These are phyloP conservation scores for Coemansia sp. DNA, from an alignment of 192 early-diverging fungal species.

Conservation along the genomic window DNA sequence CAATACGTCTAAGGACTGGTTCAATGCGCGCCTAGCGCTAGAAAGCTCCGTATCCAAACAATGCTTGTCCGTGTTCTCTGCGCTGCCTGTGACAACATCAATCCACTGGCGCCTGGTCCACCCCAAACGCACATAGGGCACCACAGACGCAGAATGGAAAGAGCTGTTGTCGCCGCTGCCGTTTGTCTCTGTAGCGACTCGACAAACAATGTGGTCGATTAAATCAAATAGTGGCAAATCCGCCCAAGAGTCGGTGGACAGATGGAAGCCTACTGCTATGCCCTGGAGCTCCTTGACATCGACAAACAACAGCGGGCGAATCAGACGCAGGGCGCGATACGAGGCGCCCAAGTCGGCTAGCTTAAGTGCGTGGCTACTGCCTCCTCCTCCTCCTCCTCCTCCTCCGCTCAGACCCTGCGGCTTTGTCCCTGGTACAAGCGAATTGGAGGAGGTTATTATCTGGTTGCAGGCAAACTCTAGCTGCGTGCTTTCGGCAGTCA, in stretches of 20 bases:
- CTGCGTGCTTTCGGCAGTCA: constrained; percentile 23
- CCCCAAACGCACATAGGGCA: constrained; percentile 12
- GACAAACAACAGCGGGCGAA: constrained; percentile 37
- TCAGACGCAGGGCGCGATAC: constrained; percentile 11
- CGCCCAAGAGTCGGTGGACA: background rate
- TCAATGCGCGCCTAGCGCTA: background rate
- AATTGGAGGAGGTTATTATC: background rate
- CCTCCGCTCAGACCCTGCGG: background rate
- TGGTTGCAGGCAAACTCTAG: constrained; percentile 44
- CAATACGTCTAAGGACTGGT: background rate
- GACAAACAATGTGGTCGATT: constrained; percentile 15
- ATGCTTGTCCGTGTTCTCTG: background rate
- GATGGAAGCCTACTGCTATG: background rate
- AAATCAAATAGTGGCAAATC: constrained; percentile 4
- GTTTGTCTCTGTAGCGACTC: constrained; percentile 14
- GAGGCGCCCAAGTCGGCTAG: constrained; percentile 9
- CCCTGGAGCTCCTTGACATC: constrained; percentile 1
- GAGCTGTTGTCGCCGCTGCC: background rate
- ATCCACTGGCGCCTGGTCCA: constrained; percentile 15
- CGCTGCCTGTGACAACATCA: background rate
- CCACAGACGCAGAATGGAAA: background rate
- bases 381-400: background rate
- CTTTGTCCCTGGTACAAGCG: no score
- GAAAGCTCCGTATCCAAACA: no score
- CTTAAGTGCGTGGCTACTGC: background rate